Evolutionary conservation across 75 land plant genomes (phyloP), one percentile per base, ranked within the genome.

Genomic region (Adiantum capillusveneris): DNA sequence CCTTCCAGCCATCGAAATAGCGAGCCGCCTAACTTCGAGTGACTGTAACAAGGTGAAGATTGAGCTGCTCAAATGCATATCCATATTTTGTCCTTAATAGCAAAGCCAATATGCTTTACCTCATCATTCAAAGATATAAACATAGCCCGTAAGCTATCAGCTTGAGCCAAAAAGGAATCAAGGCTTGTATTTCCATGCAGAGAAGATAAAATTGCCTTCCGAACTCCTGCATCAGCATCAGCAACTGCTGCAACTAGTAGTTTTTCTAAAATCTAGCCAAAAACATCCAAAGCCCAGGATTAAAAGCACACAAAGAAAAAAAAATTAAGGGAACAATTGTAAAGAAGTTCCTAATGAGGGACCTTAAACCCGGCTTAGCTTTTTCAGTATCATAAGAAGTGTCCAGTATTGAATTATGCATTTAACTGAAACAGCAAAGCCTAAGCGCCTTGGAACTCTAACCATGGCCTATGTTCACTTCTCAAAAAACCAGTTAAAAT

Each of bases 91-190:
- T 30, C 34, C 20, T 29, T 11, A 53, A 25, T n/a, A 19, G 19
- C 16, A 34, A 16, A 59, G 22, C 45, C 14, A 14, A 24, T 31
- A 48, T 57, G 20, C 11, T 39, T 31, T 68, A 92, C 99, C 99
- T 95, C 92, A 74, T 95, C 99, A 73, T 87, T 95, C 55, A 95
- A 67, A 31, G 96, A 83, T 72, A 92, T 82, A 70, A 90, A 95
- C 28, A 95, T 79, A 7, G 97, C 96, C 62, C 72, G 82, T 53
- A 95, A 67, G 44, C 99, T 70, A 63, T 90, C 99, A 61, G 99
- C 99, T 67, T 90, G 99, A 7, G 88, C 88, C 53, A 95, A 70
- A 65, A 79, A 95, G 34, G 84, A 97, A 74, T 95, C 95, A 80
- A 86, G 84, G 18, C 79, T 74, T 24, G 74, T 65, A 70, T 84